Percentiles rank a stretch among this genome's conserved stretches.
phyloP scores from a whole-genome alignment of 306 rosid species.

The Quillaja saponaria region DNA sequence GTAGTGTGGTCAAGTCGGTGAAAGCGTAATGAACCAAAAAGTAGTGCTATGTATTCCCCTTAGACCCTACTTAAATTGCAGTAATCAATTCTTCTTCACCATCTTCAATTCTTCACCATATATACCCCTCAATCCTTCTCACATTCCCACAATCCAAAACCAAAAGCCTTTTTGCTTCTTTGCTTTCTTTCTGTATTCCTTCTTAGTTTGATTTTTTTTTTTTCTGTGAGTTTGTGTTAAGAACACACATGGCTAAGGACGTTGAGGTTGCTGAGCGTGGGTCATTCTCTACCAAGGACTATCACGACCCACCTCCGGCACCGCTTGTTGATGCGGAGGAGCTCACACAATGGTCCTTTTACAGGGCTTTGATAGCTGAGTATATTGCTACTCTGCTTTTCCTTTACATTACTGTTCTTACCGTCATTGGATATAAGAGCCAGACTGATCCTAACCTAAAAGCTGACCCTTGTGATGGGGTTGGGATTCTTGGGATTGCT shows the following conservation, averaged over 20 bases:
- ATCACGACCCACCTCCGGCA: slow-evolving; percentile 90
- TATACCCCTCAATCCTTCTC: slow-evolving; percentile 38
- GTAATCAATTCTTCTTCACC: neutral
- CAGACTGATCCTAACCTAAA: slow-evolving; percentile 38
- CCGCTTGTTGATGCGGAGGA: slow-evolving; percentile 65
- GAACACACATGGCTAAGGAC: slow-evolving; percentile 52
- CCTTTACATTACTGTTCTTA: slow-evolving; percentile 76
- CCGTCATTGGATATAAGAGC: slow-evolving; percentile 77
- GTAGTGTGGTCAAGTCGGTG: slow-evolving; percentile 49
- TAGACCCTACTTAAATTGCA: slow-evolving; percentile 3
- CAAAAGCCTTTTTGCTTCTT: slow-evolving; percentile 1
- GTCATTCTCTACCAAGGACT: slow-evolving; percentile 72
- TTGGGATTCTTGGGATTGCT: slow-evolving; percentile 82
- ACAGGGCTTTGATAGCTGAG: slow-evolving; percentile 92
- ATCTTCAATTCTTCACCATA: slow-evolving; percentile 30
- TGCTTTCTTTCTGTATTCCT: neutral
- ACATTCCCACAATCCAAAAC: neutral
- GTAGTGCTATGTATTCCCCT: neutral
- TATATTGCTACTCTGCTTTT: slow-evolving; percentile 87
- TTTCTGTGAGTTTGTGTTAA: neutral
- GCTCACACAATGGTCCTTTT: slow-evolving; percentile 83
- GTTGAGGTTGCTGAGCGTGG: slow-evolving; percentile 65
- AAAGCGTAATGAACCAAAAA: slow-evolving; percentile 31
- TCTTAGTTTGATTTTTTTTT: neutral
- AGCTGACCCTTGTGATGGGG: slow-evolving; percentile 61